Conservation (phyloP, 495 filamentous ascomycete genomes). For the Neurospora sp. region DNA sequence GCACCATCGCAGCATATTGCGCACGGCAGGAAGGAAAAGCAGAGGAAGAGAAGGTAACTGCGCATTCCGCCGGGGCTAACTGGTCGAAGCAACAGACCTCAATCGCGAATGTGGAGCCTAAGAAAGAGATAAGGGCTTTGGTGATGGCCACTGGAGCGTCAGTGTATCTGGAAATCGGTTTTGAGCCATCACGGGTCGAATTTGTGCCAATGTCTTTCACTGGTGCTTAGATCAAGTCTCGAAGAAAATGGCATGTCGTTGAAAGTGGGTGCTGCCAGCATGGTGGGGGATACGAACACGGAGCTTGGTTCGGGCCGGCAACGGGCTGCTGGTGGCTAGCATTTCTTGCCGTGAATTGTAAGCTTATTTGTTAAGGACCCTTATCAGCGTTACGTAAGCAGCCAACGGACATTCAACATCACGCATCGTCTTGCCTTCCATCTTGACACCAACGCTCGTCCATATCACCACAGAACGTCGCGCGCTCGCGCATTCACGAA, state of each 20-base stretch:
- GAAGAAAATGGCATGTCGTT: not conserved
- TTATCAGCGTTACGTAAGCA: not conserved
- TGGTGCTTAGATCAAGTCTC: not conserved
- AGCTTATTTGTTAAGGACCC: not conserved
- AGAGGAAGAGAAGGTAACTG: not conserved
- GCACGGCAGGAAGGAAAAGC: not conserved
- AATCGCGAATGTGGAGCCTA: not conserved
- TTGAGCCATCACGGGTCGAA: not conserved
- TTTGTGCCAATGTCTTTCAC: not conserved
- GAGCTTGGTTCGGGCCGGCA: not conserved
- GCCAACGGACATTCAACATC: not conserved
- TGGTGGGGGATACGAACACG: not conserved
- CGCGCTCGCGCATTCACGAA: not conserved
- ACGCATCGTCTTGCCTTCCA: not conserved
- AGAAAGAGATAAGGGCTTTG: not conserved
- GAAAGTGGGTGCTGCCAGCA: not conserved
- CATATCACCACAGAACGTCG: not conserved
- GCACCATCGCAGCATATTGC: not conserved
- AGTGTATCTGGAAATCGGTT: not conserved
- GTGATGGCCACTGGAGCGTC: not conserved
- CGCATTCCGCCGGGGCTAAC: not conserved
- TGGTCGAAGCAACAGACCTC: not conserved
- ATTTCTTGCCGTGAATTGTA: not conserved
- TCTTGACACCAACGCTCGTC: not conserved
- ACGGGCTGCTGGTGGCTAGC: not conserved